Base-by-base conservation (phyloP, 2,329 filamentous ascomycete genomes). In the Thermomyces lanuginosus region DNA sequence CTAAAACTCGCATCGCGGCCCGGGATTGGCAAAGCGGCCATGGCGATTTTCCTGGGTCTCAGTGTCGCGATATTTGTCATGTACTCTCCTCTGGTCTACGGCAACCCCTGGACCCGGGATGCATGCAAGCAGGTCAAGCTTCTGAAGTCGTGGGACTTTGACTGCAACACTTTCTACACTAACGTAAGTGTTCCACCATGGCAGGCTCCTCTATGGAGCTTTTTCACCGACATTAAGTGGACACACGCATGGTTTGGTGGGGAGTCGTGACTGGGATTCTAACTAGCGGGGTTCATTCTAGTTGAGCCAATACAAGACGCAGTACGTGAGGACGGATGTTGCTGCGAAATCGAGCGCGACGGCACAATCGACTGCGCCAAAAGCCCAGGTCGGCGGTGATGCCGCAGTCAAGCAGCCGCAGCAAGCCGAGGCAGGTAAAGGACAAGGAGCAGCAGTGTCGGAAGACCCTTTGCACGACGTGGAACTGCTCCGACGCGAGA, bases 101-200 rank as follows among this genome's bases (percentile, higher is more conserved):
- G 89, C 35, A 93, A 92, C 49, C 63, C 73, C 27, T 98, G 89
- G 89, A 98, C 86, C 27, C 79, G 82, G 61, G 60, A 66, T 32
- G 76, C 89, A 45, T 98, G 89, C 65, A 74, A 72, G 40, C 72
- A 72, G 30, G 76, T 89, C 35, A 95, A 95, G 63, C 62, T 98
- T 8, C 75, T 95, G 48, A 62, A 67, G 32, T 76, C 72, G 2
- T 98, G 89, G 89, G 89, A 98, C 51, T 98, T 86, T 69, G 89
- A 98, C 55, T 98, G 89, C 68, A 92, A 92, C 54, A 84, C 70
- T 33, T 98, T 98, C 62, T 64, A 76, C 42, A 74, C 75, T 38
- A 73, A 72, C 48, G 84, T 93, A 73, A 79, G 80, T 76, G 38
- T 43, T 41, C 45, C 44, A 33, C 31, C 39, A 34, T 51, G 41